Evolutionary conservation across 2,329 filamentous ascomycete species (phyloP).

Genomic region (Aspergillus pseudotamarii): DNA sequence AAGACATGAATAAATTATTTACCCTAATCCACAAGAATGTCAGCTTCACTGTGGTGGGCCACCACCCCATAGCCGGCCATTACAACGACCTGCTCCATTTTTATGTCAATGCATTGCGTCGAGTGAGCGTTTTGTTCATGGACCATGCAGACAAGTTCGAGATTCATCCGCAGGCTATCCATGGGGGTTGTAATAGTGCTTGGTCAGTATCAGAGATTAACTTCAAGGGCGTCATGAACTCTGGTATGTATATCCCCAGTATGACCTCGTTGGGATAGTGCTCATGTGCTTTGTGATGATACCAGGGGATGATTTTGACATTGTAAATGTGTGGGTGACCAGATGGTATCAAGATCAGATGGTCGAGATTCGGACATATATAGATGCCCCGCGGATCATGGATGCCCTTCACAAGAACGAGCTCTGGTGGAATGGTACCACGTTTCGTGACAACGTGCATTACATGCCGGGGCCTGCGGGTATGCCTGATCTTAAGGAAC

Average conservation of each 20-base stretch:
- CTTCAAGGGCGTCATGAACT: constrained; percentile 36
- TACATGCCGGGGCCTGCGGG: constrained; percentile 38
- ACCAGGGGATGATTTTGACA: constrained; percentile 33
- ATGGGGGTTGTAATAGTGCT: constrained; percentile 34
- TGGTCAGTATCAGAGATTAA: constrained; percentile 39
- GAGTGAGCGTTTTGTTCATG: constrained; percentile 30
- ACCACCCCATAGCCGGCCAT: constrained; percentile 36
- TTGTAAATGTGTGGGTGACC: constrained; percentile 39
- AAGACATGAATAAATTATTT: constrained; percentile 36
- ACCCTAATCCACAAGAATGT: constrained; percentile 37
- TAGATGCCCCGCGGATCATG: constrained; percentile 32
- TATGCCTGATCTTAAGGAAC: constrained; percentile 32
- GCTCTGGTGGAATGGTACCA: constrained; percentile 37
- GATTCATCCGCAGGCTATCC: constrained; percentile 34
- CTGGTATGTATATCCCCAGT: constrained; percentile 23
- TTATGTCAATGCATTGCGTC: constrained; percentile 36
- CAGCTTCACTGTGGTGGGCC: constrained; percentile 35
- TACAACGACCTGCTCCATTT: constrained; percentile 38
- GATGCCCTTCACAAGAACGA: constrained; percentile 36
- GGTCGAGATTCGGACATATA: constrained; percentile 38
- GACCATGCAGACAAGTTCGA: constrained; percentile 35
- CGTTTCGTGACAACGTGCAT: constrained; percentile 29
- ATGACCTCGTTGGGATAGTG: background rate
- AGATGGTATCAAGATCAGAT: constrained; percentile 35
- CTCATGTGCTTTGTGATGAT: background rate